Evolutionary conservation across 306 rosid genomes (phyloP).

Genomic region (Prunus mume): DNA sequence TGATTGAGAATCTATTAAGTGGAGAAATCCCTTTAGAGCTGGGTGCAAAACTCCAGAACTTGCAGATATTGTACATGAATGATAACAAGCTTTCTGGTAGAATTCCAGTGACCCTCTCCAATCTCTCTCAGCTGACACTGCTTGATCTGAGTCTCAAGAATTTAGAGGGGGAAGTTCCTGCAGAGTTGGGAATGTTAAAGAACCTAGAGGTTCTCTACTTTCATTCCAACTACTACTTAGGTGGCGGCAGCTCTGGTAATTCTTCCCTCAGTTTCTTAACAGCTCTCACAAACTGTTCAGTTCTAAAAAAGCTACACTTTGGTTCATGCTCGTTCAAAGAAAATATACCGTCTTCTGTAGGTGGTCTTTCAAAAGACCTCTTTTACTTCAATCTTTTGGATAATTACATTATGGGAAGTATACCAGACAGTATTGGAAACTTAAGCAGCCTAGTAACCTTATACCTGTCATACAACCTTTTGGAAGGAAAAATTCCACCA

Average conservation of each 20-base stretch:
- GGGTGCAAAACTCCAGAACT: constrained; percentile 19
- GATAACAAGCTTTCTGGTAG: constrained; percentile 21
- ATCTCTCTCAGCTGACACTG: constrained; percentile 31
- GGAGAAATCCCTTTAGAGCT: constrained; percentile 28
- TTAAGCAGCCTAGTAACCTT: constrained; percentile 23
- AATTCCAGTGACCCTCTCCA: constrained; percentile 27
- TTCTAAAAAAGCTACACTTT: too few relatives aligned
- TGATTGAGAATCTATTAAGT: constrained; percentile 8
- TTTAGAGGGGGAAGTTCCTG: constrained; percentile 24
- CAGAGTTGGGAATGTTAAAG: constrained; percentile 21
- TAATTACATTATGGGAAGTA: constrained; percentile 1
- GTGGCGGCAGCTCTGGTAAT: constrained; percentile 7
- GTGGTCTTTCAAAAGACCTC: too few relatives aligned
- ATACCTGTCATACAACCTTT: constrained; percentile 7
- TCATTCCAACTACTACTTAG: constrained; percentile 20
- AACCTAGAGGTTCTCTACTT: constrained; percentile 29
- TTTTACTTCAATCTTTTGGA: too few relatives aligned
- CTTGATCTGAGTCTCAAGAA: constrained; percentile 24
- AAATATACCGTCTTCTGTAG: too few relatives aligned
- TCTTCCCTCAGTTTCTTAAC: constrained; percentile 30
- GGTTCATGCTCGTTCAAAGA: too few relatives aligned
- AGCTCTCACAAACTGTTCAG: constrained; percentile 25
- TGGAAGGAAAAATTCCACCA: constrained; percentile 21
- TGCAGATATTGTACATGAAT: constrained; percentile 16
- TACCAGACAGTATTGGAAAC: constrained; percentile 32